These are phyloP conservation scores for Penicillium sp. DNA, from an alignment of 2,329 filamentous ascomycete genomes.

Conservation along the genomic window DNA sequence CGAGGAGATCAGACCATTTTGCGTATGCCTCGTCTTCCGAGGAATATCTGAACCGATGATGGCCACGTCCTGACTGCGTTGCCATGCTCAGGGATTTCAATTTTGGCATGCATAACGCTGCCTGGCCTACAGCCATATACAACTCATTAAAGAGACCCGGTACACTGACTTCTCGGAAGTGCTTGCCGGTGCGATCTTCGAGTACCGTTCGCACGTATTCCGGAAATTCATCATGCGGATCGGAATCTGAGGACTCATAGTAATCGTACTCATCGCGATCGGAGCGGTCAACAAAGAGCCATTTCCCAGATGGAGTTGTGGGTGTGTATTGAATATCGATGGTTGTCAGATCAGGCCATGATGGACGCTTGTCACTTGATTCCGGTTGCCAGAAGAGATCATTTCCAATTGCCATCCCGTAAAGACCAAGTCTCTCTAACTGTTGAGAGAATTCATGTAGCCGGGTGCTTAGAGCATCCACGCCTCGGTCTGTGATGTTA, in stretches of 20 bases:
- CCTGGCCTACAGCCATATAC: neutral
- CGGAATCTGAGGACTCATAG: constrained; percentile 1
- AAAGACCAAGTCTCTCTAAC: neutral
- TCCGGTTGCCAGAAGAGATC: neutral
- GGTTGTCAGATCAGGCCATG: neutral
- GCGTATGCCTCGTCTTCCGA: neutral
- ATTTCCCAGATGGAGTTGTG: neutral
- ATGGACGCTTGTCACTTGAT: neutral
- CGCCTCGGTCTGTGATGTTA: neutral
- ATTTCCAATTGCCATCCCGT: neutral
- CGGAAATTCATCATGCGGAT: constrained; percentile 7
- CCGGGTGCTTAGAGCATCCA: neutral
- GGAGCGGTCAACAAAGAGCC: neutral
- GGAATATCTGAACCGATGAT: constrained; percentile 7
- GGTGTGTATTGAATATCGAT: neutral
- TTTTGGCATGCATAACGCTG: neutral
- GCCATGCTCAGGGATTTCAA: neutral
- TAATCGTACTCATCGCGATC: neutral
- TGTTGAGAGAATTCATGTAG: neutral
- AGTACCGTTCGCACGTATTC: constrained; percentile 4
- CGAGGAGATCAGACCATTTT: constrained; percentile 1
- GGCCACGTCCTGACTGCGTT: neutral
- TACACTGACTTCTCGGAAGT: neutral
- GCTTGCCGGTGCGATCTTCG: constrained; percentile 1
- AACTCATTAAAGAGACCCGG: neutral